These are phyloP conservation scores for Actinomortierella ambigua DNA, from an alignment of 371 early-diverging fungal genomes.

Conservation along the genomic window DNA sequence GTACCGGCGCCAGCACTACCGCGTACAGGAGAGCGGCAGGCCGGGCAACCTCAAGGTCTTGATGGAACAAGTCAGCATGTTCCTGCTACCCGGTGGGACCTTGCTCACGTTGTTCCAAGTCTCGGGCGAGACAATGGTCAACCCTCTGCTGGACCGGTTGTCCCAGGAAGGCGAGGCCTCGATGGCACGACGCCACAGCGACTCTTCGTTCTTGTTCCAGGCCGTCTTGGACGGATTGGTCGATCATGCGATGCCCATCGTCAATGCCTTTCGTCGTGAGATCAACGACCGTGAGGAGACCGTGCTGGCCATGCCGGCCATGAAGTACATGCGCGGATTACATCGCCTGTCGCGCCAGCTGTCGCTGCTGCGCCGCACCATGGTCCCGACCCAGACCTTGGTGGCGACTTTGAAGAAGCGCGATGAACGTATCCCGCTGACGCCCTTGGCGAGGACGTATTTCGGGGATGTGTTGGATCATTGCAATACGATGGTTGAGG, in stretches of 20 bases:
- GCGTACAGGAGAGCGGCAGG: conserved; percentile 1
- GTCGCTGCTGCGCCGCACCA: conserved; percentile 40
- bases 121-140: conserved; percentile 38
- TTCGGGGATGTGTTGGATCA: conserved; percentile 53
- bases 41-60: conserved; percentile 15
- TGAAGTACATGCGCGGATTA: conserved; percentile 43
- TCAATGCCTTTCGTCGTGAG: conserved; percentile 48
- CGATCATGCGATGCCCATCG: conserved; percentile 50
- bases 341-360: conserved; percentile 48
- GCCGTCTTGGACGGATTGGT: conserved; percentile 52
- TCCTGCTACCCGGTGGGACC: conserved; percentile 34
- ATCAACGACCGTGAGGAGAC: conserved; percentile 46
- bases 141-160: conserved; percentile 42
- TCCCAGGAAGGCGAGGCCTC: conserved; percentile 13
- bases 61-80: conserved; percentile 45
- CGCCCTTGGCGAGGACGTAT: conserved; percentile 36
- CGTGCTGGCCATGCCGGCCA: conserved; percentile 45
- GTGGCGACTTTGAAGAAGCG: conserved; percentile 33
- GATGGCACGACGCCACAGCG: conserved; percentile 39
- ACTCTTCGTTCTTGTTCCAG: conserved; percentile 49
- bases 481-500: conserved; percentile 48
- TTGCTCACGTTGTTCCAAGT: conserved; percentile 50
- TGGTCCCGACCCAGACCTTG: conserved; percentile 46
- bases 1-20: conserved; percentile 14
- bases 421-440: conserved; percentile 23